Percentiles rank a stretch among this genome's conserved stretches.
Conservation (phyloP, 2,329 filamentous ascomycete genomes). For the Aspergillus latus region DNA sequence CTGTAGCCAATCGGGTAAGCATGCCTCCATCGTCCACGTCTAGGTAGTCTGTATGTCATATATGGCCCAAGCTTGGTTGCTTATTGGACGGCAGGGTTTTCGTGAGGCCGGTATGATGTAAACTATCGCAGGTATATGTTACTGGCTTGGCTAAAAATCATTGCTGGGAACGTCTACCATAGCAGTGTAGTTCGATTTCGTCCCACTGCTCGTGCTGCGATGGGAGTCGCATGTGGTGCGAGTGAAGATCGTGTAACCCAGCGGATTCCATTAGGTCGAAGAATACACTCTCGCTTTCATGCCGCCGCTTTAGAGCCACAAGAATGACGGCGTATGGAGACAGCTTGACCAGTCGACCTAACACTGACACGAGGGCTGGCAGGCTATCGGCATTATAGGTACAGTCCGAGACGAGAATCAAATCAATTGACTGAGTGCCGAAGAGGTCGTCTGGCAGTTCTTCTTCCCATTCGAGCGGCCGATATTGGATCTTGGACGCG, state of each 20-base stretch:
- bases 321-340: constrained; percentile 55
- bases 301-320: constrained; percentile 66
- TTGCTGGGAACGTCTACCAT: constrained; percentile 19
- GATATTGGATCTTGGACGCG: constrained; percentile 48
- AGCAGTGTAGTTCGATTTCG: constrained; percentile 41
- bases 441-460: constrained; percentile 47
- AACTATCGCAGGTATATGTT: neutral
- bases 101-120: too few relatives aligned
- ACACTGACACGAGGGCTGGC: constrained; percentile 60
- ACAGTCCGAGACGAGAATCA: constrained; percentile 68
- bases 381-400: constrained; percentile 71
- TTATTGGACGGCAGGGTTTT: too few relatives aligned
- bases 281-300: constrained; percentile 65
- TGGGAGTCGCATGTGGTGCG: constrained; percentile 38
- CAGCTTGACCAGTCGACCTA: constrained; percentile 49
- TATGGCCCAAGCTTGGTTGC: too few relatives aligned
- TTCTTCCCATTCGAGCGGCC: constrained; percentile 64
- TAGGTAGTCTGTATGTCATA: too few relatives aligned
- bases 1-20: too few relatives aligned
- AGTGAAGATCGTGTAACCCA: constrained; percentile 35
- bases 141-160: neutral
- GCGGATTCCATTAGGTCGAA: constrained; percentile 58
- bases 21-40: too few relatives aligned
- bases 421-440: constrained; percentile 46
- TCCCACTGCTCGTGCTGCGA: constrained; percentile 37